These are phyloP conservation scores for Epichloe glyceriae DNA, from an alignment of 2,329 filamentous ascomycete genomes.

Conservation along the genomic window DNA sequence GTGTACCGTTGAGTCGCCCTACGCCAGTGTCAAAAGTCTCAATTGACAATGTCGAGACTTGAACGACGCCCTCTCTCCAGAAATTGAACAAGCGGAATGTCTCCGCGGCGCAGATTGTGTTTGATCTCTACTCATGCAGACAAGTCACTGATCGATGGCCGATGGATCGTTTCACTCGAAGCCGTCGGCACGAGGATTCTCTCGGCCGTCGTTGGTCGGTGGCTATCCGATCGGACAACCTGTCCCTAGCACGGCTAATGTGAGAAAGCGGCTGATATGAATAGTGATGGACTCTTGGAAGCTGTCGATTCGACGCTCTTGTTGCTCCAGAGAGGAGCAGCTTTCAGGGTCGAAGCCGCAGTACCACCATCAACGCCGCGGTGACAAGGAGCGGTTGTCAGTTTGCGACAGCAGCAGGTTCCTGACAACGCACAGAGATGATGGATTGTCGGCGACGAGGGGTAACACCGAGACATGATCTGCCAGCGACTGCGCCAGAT, in stretches of 20 bases:
- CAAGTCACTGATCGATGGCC: neutral
- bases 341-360: conserved; percentile 1
- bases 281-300: neutral
- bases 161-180: neutral
- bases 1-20: neutral
- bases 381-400: conserved; percentile 1
- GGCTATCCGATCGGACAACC: conserved; percentile 1
- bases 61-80: neutral
- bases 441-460: conserved; percentile 3
- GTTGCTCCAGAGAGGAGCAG: neutral
- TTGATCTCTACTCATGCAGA: neutral
- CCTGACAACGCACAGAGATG: neutral
- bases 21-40: neutral
- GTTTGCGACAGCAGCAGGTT: conserved; percentile 4
- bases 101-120: neutral
- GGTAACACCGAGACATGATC: conserved; percentile 26
- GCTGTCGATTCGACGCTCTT: conserved; percentile 13
- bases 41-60: neutral
- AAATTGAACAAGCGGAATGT: neutral
- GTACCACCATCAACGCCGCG: conserved; percentile 2
- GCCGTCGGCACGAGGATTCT: neutral
- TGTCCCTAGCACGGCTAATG: neutral
- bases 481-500: conserved; percentile 11
- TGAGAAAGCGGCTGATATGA: neutral
- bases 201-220: neutral